These are phyloP conservation scores for Huiozyma sinensis DNA, from an alignment of 805 yeast species.

Conservation along the genomic window DNA sequence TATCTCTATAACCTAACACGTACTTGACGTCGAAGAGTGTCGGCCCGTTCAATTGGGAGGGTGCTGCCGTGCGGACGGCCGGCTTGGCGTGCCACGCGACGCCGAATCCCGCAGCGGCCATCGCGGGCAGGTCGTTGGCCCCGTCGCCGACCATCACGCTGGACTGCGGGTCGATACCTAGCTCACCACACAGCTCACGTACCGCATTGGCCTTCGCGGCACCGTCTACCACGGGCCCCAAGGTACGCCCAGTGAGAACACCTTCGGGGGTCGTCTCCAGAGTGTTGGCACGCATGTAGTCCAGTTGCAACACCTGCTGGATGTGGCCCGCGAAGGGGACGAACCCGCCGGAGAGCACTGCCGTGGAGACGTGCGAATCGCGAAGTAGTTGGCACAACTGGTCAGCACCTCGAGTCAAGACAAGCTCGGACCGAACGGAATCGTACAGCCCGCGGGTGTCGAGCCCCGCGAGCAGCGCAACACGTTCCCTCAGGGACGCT, in stretches of 20 bases:
- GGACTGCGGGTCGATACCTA: constrained; percentile 37
- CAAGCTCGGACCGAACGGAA: constrained; percentile 56
- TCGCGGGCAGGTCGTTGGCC: constrained; percentile 89
- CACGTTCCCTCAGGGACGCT: constrained; percentile 69
- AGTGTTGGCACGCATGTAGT: constrained; percentile 82
- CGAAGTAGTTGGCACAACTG: constrained; percentile 59
- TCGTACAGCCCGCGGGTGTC: constrained; percentile 65
- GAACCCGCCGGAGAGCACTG: constrained; percentile 93
- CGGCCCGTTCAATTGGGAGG: constrained; percentile 66
- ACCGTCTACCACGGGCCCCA: constrained; percentile 82
- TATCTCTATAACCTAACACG: constrained; percentile 62
- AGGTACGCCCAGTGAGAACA: constrained; percentile 61
- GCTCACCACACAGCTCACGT: constrained; percentile 45
- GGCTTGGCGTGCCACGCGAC: constrained; percentile 98
- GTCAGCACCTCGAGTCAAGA: constrained; percentile 76
- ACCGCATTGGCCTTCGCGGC: constrained; percentile 67
- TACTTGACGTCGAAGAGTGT: constrained; percentile 67
- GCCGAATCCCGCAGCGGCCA: constrained; percentile 86
- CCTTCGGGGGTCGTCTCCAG: constrained; percentile 38
- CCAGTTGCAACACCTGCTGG: constrained; percentile 54
- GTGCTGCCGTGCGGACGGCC: constrained; percentile 74
- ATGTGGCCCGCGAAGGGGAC: constrained; percentile 76
- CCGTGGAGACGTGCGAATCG: constrained; percentile 53
- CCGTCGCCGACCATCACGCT: constrained; percentile 94
- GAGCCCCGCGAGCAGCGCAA: constrained; percentile 71